Base-by-base conservation (phyloP, 257 asterid species). In the Plantago ovata region DNA sequence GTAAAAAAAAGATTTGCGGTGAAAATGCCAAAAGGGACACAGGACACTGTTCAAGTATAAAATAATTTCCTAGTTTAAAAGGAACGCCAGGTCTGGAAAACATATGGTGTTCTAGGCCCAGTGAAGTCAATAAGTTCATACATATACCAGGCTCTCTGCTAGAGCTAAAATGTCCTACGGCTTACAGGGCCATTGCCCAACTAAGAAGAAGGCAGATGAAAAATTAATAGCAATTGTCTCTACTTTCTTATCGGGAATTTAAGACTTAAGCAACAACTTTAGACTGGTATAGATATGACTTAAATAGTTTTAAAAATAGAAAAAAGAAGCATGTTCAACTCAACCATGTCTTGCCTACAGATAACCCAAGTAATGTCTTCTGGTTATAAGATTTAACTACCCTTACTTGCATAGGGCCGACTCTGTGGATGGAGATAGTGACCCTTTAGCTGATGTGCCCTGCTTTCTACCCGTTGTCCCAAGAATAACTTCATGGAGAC, bases 391-490 rank as follows among this genome's bases (percentile, higher is more conserved):
- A 57, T 46, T 36, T 45, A 61, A 58, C 36, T 6, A 54, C 67
- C 16, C 79, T 74, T 79, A 92, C 98, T 92, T 85, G 96, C 98
- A 88, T 69, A 88, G 62, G 65, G 85, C 79, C 40, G 95, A 73
- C 79, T 88, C 89, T 0, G 95, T 88, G 60, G 95, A 81, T 70
- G 91, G 93, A 65, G 66, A 80, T 40, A 79, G 43, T 13, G 95
- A 86, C 54, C 98, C 98, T 77, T 92, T 92, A 42, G 87, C 79
- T 63, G 98, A 88, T 40, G 96, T 85, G 33, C 98, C 98, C 81
- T 88, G 95, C 83, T 92, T 92, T 75, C 96, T 78, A 60, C 95
- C 98, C n/a, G 87, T 88, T 65, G 94, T 88, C 61, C 96, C 96
- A 57, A 92, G 97, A 67, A 85, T 71, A 60, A 88, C 98, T 74